phyloP scores from a whole-genome alignment of 2,329 filamentous ascomycete species.

The Hortaea sp. region DNA sequence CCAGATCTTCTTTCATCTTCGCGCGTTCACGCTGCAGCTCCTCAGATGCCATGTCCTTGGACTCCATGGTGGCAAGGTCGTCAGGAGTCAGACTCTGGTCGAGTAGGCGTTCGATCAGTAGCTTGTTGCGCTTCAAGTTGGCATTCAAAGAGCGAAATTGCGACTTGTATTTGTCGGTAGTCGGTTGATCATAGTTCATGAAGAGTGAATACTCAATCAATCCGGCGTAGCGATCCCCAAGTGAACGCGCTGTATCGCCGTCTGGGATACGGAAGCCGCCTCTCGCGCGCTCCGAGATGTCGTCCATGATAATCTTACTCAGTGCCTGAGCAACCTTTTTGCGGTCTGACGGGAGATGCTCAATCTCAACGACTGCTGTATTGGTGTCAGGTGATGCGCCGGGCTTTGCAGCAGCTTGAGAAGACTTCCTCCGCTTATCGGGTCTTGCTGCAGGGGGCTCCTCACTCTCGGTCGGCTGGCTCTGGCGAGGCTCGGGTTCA shows the following conservation, averaged over 20 bases:
- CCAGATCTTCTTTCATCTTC: constrained; percentile 64
- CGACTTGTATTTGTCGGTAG: constrained; percentile 41
- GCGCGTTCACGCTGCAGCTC: constrained; percentile 72
- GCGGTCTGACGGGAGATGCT: constrained; percentile 53
- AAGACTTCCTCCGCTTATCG: constrained; percentile 29
- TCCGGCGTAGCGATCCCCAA: constrained; percentile 62
- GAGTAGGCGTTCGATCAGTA: constrained; percentile 68
- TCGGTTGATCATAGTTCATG: constrained; percentile 45
- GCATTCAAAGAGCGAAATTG: constrained; percentile 69
- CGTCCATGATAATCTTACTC: constrained; percentile 56
- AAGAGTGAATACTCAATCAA: constrained; percentile 66
- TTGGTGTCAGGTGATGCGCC: constrained; percentile 16
- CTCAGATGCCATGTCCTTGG: constrained; percentile 83
- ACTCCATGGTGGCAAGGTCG: constrained; percentile 77
- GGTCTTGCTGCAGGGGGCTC: constrained; percentile 11
- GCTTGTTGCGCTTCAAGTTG: constrained; percentile 81
- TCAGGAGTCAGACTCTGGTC: constrained; percentile 59
- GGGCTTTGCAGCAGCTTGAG: constrained; percentile 11
- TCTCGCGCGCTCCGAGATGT: constrained; percentile 59
- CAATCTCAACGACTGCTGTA: constrained; percentile 28
- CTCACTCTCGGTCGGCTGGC: neutral
- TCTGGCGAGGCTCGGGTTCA: constrained; percentile 4
- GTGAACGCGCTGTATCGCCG: constrained; percentile 51
- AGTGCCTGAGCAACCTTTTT: constrained; percentile 61
- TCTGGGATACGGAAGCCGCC: constrained; percentile 53